Evolutionary conservation across 2,329 filamentous ascomycete genomes (phyloP), one percentile per base, ranked within the genome.

Genomic region (Samsoniella hepiali): DNA sequence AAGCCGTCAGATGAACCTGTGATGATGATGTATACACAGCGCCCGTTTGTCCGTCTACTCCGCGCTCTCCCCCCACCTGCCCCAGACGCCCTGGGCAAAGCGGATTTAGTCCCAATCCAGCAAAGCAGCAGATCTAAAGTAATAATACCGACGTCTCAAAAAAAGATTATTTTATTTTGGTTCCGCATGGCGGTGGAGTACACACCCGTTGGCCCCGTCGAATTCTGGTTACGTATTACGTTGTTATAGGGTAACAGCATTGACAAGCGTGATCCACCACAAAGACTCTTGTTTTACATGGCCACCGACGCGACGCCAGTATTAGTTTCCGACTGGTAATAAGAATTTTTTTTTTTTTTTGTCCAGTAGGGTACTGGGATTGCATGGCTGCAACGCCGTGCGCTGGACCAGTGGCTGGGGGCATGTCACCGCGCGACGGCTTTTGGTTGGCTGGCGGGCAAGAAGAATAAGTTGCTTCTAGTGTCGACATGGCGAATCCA

Each of bases 241-340:
- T 71, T 71, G 66, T 68, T 69, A 69, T 71, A 71, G 68, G 69
- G 70, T 72, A 72, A 72, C 50, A 65, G 57, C 42, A 36, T 61
- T 58, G 44, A 53, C 57, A 61, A 45, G 47, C n/a, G 27, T 36
- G 42, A 55, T 60, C 55, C 64, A 45, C 58, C 22, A 36, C 40
- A 13, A 5, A 56, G 38, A 32, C 10, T 29, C 22, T 31, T 1
- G 9, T 22, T 22, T 49, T 13, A 22, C 45, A 27, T 7, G 5
- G n/a, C 22, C 22, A 5, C 38, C 10, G 22, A 22, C 22, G 22
- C 22, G 22, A 22, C 22, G 22, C 22, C 22, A 22, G 22, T 22
- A 22, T 22, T 22, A 22, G 22, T 22, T 22, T 22, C 22, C 22
- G 22, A 22, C 22, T 22, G 22, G 22, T 22, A 22, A 22, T 22